Evolutionary conservation across 768 basidiomycete species (phyloP), one percentile per base, ranked within the genome.

Genomic region (Serendipita indica): DNA sequence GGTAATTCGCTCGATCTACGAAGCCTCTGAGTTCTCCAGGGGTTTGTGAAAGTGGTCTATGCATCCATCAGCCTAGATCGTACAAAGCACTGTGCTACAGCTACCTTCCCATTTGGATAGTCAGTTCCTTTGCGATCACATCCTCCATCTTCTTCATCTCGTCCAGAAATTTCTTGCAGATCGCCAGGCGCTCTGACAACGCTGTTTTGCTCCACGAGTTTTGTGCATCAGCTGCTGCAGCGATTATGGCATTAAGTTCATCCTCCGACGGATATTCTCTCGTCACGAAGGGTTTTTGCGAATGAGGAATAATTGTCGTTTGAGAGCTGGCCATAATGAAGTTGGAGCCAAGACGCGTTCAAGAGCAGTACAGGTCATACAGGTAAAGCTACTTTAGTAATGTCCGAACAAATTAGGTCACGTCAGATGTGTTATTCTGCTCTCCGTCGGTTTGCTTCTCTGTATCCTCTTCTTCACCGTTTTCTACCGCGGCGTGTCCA

Each of bases 71-170:
- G 2, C 35, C 5, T n/a, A 3, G 57, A 20, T n/a, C 20, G 14
- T n/a, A 1, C 16, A 3, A 14, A 2, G 58, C 39, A 18, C 22
- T 12, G 16, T 13, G 16, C 4, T 33, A 25, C 18, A 33, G 12
- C 63, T 61, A 89, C 89, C 91, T 75, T 34, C 94, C 94, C 86
- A 99, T 97, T 71, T 96, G 89, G 57, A 82, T 64, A 0, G 90
- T 83, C 57, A 97, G 73, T 64, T 97, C 92, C 32, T 78, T 65
- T 0, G 82, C 80, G 13, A 89, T 77, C 30, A 86, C 79, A 16
- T 85, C 79, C 5, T 70, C 70, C 61, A 74, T 70, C 58, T 72
- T 74, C 65, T 74, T 70, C 67, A 81, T 79, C 65, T 77, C 78
- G 35, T 73, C 71, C 64, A 82, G 80, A 63, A 93, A 89, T 57